These are phyloP conservation scores for Candida jianshihensis DNA, from an alignment of 805 yeast genomes.

Conservation along the genomic window DNA sequence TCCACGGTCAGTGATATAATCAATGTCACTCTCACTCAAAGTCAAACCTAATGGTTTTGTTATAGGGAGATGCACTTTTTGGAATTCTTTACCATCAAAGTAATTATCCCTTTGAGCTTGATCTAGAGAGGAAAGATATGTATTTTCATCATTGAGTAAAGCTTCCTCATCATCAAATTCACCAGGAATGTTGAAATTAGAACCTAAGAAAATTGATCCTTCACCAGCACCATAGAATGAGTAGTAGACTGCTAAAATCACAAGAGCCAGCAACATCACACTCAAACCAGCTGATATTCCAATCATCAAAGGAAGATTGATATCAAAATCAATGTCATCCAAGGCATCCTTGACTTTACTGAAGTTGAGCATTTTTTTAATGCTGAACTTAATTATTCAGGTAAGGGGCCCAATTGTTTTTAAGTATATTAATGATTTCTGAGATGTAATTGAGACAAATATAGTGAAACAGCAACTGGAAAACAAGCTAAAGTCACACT, in stretches of 20 bases:
- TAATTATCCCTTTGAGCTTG: conserved; percentile 35
- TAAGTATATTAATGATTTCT: no score
- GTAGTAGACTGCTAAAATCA: conserved; percentile 23
- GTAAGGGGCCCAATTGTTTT: no score
- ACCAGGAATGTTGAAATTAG: conserved; percentile 41
- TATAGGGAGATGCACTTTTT: conserved; percentile 35
- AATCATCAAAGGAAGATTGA: conserved; percentile 30
- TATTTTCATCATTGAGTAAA: conserved; percentile 51
- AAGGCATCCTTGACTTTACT: not conserved
- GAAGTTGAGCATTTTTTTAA: not conserved
- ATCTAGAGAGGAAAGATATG: conserved; percentile 34
- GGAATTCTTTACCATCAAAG: conserved; percentile 32
- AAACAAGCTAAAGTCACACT: no score
- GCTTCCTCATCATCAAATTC: conserved; percentile 60
- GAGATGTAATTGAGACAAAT: no score
- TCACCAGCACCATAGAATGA: conserved; percentile 23
- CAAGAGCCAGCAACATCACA: conserved; percentile 25
- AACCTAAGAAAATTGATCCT: conserved; percentile 24
- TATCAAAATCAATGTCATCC: conserved; percentile 16
- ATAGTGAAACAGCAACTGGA: no score
- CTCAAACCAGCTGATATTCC: conserved; percentile 33
- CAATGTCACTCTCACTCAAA: conserved; percentile 80
- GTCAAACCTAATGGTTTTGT: conserved; percentile 28
- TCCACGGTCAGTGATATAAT: conserved; percentile 69
- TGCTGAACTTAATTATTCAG: no score